Percentiles rank a stretch among this genome's conserved stretches.
phyloP scores from a whole-genome alignment of 2,329 filamentous ascomycete genomes.

The Aaosphaeria pasadenensis region DNA sequence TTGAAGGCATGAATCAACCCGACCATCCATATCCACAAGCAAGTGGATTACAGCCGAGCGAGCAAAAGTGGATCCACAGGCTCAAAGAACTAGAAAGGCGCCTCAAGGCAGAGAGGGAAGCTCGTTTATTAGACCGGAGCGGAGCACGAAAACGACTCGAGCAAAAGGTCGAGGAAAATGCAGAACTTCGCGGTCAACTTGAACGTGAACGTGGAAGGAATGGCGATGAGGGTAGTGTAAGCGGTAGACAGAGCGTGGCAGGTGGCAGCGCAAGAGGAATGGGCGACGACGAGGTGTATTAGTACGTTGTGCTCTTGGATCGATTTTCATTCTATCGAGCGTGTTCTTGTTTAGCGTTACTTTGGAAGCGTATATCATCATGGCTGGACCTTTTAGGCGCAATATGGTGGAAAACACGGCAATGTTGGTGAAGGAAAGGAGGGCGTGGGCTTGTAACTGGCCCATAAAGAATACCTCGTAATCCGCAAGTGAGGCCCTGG shows the following conservation, averaged over 20 bases:
- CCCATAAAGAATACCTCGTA: no score
- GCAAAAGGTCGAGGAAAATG: conserved; percentile 71
- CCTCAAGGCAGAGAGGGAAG: conserved; percentile 87
- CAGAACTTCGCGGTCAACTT: conserved; percentile 64
- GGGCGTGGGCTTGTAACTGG: no score
- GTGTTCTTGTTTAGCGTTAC: no score
- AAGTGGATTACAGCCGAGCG: conserved; percentile 46
- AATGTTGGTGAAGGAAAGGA: no score
- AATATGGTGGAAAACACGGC: no score
- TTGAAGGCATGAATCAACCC: conserved; percentile 40
- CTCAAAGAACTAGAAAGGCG: conserved; percentile 84
- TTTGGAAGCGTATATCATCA: no score
- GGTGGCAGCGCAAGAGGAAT: conserved; percentile 2
- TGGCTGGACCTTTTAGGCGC: no score
- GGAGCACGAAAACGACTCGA: conserved; percentile 79
- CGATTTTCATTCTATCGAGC: no score
- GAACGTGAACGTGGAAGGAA: conserved; percentile 51
- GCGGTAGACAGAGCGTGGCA: conserved; percentile 14
- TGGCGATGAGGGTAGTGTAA: conserved; percentile 18
- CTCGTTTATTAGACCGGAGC: conserved; percentile 75
- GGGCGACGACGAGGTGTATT: conserved; percentile 10
- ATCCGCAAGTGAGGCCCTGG: no score
- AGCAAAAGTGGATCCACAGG: conserved; percentile 80
- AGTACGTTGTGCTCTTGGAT: conserved; percentile 1
- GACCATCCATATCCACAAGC: conserved; percentile 32